These are phyloP conservation scores for Saprolegnia parasitica DNA, from an alignment of 352 stramenopile genomes.

Conservation along the genomic window DNA sequence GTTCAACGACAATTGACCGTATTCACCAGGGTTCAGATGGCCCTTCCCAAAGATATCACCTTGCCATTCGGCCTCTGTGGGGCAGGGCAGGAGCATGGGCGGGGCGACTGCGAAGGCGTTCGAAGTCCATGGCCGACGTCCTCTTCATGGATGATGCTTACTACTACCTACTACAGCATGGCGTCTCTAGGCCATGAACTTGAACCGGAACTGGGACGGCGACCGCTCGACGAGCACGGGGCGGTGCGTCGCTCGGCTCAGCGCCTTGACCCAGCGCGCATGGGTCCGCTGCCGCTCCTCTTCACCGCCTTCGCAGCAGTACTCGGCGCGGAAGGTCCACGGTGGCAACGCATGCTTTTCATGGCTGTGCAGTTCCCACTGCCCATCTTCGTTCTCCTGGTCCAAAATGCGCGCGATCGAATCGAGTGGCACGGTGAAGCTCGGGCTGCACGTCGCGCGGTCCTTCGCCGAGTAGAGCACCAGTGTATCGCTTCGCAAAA, in stretches of 20 bases:
- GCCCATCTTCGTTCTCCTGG: conserved; percentile 1
- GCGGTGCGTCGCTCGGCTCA: conserved; percentile 14
- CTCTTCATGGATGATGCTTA: too few species aligned
- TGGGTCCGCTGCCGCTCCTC: background rate
- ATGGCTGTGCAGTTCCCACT: conserved; percentile 6
- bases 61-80: too few species aligned
- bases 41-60: too few species aligned
- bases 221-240: conserved; percentile 4
- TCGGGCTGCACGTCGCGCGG: background rate
- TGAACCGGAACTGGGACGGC: conserved; percentile 18
- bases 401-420: conserved; percentile 16
- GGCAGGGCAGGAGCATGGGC: too few species aligned
- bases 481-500: background rate
- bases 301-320: background rate
- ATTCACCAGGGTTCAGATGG: too few species aligned
- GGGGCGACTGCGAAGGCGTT: too few species aligned
- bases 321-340: conserved; percentile 20
- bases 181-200: background rate
- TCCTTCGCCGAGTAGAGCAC: conserved; percentile 12
- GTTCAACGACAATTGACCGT: too few species aligned
- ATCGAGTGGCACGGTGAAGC: background rate
- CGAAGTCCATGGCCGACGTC: too few species aligned
- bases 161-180: too few species aligned
- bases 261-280: conserved; percentile 21
- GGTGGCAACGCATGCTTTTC: background rate